Base-by-base conservation (phyloP, 345 rosid species). In the Camelina sativa region DNA sequence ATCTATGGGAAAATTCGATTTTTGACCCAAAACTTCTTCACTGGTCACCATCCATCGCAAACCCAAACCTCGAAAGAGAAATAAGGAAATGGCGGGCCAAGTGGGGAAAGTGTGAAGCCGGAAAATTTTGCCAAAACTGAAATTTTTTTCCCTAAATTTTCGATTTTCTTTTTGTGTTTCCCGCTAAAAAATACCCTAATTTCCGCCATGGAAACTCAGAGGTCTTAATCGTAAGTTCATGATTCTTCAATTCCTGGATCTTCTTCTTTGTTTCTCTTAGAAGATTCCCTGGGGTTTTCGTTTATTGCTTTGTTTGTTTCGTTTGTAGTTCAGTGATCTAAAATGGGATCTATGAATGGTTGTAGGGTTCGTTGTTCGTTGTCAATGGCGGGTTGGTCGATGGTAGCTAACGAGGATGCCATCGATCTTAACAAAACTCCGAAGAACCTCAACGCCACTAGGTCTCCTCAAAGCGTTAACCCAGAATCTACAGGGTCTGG, bases 371-470 rank as follows among this genome's bases (percentile, higher is more conserved):
- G 83, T 71, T 19, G 60, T 62, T 75, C 72, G 54, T 68, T 67
- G 62, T 76, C 63, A 64, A 82, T 86, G 87, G 82, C 84, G 50
- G 87, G 86, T 8, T 84, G 87, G 82, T 73, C 89, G 71, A 76
- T 67, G 75, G 73, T 75, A 56, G 83, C 72, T 46, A 83, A 73
- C 60, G 69, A 55, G 1, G 76, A 78, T 54, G 52, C 54, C 48
- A 52, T 64, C 48, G 88, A 68, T 76, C 54, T 28, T 54, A 34
- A 16, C 53, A 75, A 76, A 64, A 53, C 48, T 65, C 13, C 71
- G 13, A 66, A 74, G 78, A 58, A 38, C 35, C 66, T 74, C 17
- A 68, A 80, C 7, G 5, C 62, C 2, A 53, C 5, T 4, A 73
- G 12, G 11, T 11, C 40, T 47, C 48, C 32, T 7, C 54, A 22